These are phyloP conservation scores for Cytospora piceicola DNA, from an alignment of 2,329 filamentous ascomycete genomes.

Conservation along the genomic window DNA sequence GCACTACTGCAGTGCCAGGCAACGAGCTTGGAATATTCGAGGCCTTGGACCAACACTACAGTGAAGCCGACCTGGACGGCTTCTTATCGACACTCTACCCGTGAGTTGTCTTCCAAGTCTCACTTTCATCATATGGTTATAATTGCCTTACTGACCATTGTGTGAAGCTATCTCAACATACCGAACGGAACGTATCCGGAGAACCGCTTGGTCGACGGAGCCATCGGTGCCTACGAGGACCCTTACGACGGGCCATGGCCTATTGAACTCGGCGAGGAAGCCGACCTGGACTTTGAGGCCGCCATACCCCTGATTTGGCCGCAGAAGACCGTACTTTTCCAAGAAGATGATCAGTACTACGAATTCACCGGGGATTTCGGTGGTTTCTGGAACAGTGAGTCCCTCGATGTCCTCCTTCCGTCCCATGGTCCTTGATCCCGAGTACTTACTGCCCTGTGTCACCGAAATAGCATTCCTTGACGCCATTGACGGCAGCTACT, in stretches of 20 bases:
- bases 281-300: conserved; percentile 53
- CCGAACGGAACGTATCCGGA: conserved; percentile 38
- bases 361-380: conserved; percentile 37
- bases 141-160: background rate
- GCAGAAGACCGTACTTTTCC: conserved; percentile 45
- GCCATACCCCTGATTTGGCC: conserved; percentile 56
- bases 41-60: conserved; percentile 28
- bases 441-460: background rate
- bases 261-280: conserved; percentile 38
- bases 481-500: conserved; percentile 48
- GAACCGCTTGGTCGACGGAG: conserved; percentile 36
- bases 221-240: conserved; percentile 29
- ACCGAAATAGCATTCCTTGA: conserved; percentile 46
- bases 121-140: background rate
- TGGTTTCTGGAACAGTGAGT: conserved; percentile 38
- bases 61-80: conserved; percentile 28
- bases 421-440: accelerated
- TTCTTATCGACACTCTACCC: conserved; percentile 31
- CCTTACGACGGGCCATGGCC: conserved; percentile 16
- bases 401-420: background rate
- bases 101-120: background rate
- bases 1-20: conserved; percentile 25
- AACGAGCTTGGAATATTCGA: conserved; percentile 32
- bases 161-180: conserved; percentile 24
- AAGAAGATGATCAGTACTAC: conserved; percentile 39